Evolutionary conservation across 2,329 filamentous ascomycete genomes (phyloP).

Genomic region (Penicillium sclerotiorum): DNA sequence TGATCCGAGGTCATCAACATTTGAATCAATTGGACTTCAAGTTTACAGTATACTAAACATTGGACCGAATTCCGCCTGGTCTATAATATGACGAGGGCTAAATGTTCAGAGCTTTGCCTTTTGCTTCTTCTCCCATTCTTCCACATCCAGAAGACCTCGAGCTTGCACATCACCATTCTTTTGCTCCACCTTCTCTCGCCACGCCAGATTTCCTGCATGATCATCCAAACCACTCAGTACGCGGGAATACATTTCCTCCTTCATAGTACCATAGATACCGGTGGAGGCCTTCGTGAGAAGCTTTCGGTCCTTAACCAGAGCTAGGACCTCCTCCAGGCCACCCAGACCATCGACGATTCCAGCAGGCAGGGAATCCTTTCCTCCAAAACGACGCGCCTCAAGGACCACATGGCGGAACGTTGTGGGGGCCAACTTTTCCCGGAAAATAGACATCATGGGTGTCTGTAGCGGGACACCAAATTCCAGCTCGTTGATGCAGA

Average conservation of each 20-base stretch:
- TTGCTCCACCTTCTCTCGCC: constrained; percentile 51
- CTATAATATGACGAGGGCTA: not conserved
- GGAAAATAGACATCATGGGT: constrained; percentile 74
- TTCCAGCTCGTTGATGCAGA: constrained; percentile 80
- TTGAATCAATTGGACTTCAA: too few species aligned
- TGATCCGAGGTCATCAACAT: too few species aligned
- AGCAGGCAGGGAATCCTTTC: constrained; percentile 62
- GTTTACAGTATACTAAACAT: too few species aligned
- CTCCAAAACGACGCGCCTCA: constrained; percentile 71
- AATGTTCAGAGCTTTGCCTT: constrained; percentile 32
- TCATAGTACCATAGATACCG: constrained; percentile 71
- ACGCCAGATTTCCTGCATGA: constrained; percentile 50
- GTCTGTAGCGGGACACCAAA: constrained; percentile 75
- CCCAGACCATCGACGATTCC: constrained; percentile 72
- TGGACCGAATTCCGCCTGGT: too few species aligned
- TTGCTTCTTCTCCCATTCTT: constrained; percentile 52
- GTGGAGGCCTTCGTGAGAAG: constrained; percentile 64
- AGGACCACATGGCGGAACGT: constrained; percentile 68
- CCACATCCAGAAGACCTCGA: constrained; percentile 52
- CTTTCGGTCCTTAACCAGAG: constrained; percentile 61
- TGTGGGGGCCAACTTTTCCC: constrained; percentile 62
- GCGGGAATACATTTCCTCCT: constrained; percentile 74
- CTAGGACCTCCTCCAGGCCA: constrained; percentile 64
- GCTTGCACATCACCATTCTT: constrained; percentile 47
- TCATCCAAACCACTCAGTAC: constrained; percentile 61